Evolutionary conservation across 2,329 filamentous ascomycete species (phyloP), one percentile per base, ranked within the genome.

Genomic region (Pseudogymnoascus sp.): DNA sequence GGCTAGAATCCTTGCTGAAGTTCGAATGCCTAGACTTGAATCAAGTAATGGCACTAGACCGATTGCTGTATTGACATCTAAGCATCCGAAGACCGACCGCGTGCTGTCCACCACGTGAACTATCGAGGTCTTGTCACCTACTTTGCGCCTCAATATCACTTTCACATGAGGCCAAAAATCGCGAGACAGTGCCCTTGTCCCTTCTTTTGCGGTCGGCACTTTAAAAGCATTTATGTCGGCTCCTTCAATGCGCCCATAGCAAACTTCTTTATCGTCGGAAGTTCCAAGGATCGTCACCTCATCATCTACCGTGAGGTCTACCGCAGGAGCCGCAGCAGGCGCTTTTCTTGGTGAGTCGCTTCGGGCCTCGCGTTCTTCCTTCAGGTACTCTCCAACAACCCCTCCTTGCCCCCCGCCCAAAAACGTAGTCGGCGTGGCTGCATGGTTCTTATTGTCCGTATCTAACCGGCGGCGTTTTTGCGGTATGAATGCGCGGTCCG

Each of bases 51-150:
- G 87, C 6, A 83, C 83, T 7, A 97, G 79, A 5, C 83, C 89
- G 18, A 78, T 74, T 0, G 91, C 84, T 13, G 86, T 86, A 66
- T 80, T 82, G 45, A 78, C 68, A 68, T 96, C 90, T 4, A 97
- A 75, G n/a, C 80, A 80, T 12, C 90, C 94, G 69, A 97, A 92
- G 33, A 87, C 82, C 39, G 81, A 80, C 3, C 85, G 82, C 1
- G 84, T 86, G 65, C 87, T 81, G 71, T 97, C 93, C 39, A 85
- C 82, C 8, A 91, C 87, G 61, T 88, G 80, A 59, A 97, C 91
- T 15, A 79, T 80, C 45, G 82, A 78, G 10, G 80, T 80, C 55
- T 71, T 76, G 45, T 85, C 82, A 21, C 81, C 81, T 2, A 78
- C 76, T 60, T 79, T 78, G 42, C 88, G 80, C 64, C 82, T 83